These are phyloP conservation scores for Beauveria sp. DNA, from an alignment of 2,329 filamentous ascomycete species.

Conservation along the genomic window DNA sequence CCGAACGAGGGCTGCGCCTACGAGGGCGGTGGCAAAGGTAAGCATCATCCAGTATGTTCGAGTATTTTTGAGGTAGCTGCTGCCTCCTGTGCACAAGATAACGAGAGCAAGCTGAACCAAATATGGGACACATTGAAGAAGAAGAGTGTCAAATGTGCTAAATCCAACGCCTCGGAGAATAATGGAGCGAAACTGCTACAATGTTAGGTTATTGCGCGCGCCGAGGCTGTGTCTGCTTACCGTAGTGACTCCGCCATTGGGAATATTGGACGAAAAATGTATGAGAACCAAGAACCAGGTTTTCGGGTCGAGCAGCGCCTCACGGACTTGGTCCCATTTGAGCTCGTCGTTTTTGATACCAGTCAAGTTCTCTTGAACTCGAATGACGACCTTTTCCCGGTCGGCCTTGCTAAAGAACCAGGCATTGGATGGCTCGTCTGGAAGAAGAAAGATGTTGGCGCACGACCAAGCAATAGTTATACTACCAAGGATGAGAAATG, in stretches of 20 bases:
- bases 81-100: slow-evolving; percentile 16
- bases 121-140: slow-evolving; percentile 16
- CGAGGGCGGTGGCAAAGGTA: slow-evolving; percentile 14
- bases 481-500: neutral
- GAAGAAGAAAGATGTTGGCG: neutral
- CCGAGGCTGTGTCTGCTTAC: neutral
- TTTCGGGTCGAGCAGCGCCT: slow-evolving; percentile 31
- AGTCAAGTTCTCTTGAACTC: neutral
- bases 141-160: slow-evolving; percentile 15
- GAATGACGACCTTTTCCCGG: neutral
- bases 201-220: neutral
- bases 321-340: slow-evolving; percentile 34
- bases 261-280: slow-evolving; percentile 29
- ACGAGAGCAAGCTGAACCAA: slow-evolving; percentile 19
- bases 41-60: slow-evolving; percentile 20
- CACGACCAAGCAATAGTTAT: neutral
- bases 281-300: slow-evolving; percentile 34
- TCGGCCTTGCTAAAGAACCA: neutral
- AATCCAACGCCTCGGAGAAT: slow-evolving; percentile 19
- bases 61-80: slow-evolving; percentile 17
- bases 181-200: slow-evolving; percentile 18
- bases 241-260: slow-evolving; percentile 49
- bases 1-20: slow-evolving; percentile 16
- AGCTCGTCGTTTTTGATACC: neutral
- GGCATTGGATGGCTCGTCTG: slow-evolving; percentile 1